Percentiles rank a stretch among this genome's conserved stretches.
Conservation (phyloP, 2,329 filamentous ascomycete species). For the Penicillium sumatraense region DNA sequence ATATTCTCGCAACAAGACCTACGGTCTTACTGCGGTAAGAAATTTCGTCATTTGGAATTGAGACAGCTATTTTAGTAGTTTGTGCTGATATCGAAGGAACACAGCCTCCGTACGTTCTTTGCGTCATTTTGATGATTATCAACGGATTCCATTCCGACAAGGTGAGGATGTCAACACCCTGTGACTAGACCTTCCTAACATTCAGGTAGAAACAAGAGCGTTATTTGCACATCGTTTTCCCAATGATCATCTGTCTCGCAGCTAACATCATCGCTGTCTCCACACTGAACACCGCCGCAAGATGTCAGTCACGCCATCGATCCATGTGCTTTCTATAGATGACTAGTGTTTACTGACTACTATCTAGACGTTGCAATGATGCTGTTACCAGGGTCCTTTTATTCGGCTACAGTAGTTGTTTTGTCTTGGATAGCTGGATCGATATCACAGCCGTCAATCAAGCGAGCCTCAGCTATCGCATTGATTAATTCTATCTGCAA, state of each 20-base stretch:
- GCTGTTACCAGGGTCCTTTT: constrained; percentile 27
- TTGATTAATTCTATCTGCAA: constrained; percentile 22
- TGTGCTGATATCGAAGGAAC: constrained; percentile 18
- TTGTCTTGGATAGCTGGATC: constrained; percentile 18
- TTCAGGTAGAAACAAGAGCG: constrained; percentile 25
- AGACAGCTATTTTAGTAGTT: background rate
- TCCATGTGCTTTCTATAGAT: background rate
- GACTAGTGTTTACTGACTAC: background rate
- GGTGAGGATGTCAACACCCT: background rate
- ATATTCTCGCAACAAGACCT: constrained; percentile 9
- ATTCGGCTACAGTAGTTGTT: constrained; percentile 18
- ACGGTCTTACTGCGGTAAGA: constrained; percentile 5
- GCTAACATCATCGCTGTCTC: constrained; percentile 38
- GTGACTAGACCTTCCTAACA: background rate
- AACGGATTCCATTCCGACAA: constrained; percentile 37
- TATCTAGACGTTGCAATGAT: constrained; percentile 36
- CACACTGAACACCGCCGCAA: constrained; percentile 30
- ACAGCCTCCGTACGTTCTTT: constrained; percentile 35
- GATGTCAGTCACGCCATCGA: constrained; percentile 17
- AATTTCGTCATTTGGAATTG: background rate
- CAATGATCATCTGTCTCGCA: constrained; percentile 29
- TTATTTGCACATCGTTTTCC: constrained; percentile 32
- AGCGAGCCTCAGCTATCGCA: constrained; percentile 21
- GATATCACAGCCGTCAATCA: constrained; percentile 18
- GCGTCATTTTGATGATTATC: constrained; percentile 36